These are phyloP conservation scores for Leishmania tropica DNA, from an alignment of 208 protist genomes.

Conservation along the genomic window DNA sequence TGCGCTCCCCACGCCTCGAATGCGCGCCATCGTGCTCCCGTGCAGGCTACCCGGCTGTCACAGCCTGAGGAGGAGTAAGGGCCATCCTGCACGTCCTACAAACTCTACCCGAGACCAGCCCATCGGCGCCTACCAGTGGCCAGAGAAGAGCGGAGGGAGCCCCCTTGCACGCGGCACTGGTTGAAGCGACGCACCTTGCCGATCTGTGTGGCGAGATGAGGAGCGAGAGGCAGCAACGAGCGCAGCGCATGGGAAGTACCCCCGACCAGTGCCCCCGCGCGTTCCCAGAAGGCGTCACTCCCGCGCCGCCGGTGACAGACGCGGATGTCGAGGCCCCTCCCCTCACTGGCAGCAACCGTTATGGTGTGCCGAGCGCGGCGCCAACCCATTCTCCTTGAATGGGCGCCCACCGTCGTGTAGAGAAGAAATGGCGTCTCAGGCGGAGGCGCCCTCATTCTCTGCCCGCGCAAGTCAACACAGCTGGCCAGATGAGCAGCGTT, in stretches of 20 bases:
- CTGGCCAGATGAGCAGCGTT: slow-evolving; percentile 15
- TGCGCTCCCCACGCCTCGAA: not conserved
- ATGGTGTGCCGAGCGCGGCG: no score
- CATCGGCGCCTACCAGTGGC: not conserved
- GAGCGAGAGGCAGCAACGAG: not conserved
- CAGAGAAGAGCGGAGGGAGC: not conserved
- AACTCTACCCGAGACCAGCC: not conserved
- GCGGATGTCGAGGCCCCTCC: not conserved
- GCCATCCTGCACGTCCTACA: not conserved
- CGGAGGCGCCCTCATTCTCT: slow-evolving; percentile 15
- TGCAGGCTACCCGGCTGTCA: not conserved
- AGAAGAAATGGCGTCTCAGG: slow-evolving; percentile 7
- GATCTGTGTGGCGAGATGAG: not conserved
- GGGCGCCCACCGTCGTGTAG: slow-evolving; percentile 17
- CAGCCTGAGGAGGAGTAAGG: not conserved
- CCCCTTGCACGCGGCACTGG: not conserved
- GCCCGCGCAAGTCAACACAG: slow-evolving; percentile 15
- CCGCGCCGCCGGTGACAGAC: not conserved
- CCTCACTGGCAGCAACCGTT: not conserved
- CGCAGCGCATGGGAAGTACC: not conserved
- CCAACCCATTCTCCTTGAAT: no score
- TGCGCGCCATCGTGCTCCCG: not conserved
- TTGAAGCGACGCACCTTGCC: not conserved
- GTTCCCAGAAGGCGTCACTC: not conserved
- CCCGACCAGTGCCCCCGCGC: not conserved